These are phyloP conservation scores for Exophiala sp. DNA, from an alignment of 2,329 filamentous ascomycete species.

Conservation along the genomic window DNA sequence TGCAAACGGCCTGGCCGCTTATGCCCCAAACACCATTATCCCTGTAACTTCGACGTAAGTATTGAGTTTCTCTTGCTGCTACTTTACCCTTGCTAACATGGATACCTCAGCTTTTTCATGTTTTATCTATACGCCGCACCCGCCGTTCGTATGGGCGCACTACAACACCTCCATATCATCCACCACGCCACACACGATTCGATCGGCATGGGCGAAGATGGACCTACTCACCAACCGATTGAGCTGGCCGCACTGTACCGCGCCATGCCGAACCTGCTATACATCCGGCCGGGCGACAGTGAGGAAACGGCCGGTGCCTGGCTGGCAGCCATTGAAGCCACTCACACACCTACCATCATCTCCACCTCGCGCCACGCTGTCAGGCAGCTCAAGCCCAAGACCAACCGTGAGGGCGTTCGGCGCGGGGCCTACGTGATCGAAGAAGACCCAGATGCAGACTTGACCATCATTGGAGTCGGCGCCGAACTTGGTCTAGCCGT, in stretches of 20 bases:
- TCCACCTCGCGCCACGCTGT: slow-evolving; percentile 40
- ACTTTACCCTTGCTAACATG: neutral
- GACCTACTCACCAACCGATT: slow-evolving; percentile 57
- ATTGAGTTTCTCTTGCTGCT: neutral
- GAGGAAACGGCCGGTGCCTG: slow-evolving; percentile 55
- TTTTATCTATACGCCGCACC: slow-evolving; percentile 53
- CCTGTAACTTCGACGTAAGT: slow-evolving; percentile 45
- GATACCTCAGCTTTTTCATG: slow-evolving; percentile 49
- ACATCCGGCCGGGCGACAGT: slow-evolving; percentile 53
- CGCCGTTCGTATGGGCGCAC: slow-evolving; percentile 53
- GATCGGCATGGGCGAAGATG: slow-evolving; percentile 54
- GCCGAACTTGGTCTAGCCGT: slow-evolving; percentile 45
- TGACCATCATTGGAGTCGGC: slow-evolving; percentile 46
- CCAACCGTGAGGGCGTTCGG: slow-evolving; percentile 33
- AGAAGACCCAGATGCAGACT: slow-evolving; percentile 32
- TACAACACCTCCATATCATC: slow-evolving; percentile 50
- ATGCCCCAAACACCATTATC: slow-evolving; percentile 47
- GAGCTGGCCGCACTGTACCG: slow-evolving; percentile 51
- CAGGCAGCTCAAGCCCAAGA: slow-evolving; percentile 35
- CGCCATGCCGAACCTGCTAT: slow-evolving; percentile 55
- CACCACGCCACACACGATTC: slow-evolving; percentile 57
- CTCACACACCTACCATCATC: slow-evolving; percentile 35
- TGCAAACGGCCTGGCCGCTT: slow-evolving; percentile 65
- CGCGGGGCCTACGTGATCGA: slow-evolving; percentile 40
- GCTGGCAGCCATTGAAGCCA: slow-evolving; percentile 42